Conservation (phyloP, 305 asterid genomes). For the Rubia tinctorum region DNA sequence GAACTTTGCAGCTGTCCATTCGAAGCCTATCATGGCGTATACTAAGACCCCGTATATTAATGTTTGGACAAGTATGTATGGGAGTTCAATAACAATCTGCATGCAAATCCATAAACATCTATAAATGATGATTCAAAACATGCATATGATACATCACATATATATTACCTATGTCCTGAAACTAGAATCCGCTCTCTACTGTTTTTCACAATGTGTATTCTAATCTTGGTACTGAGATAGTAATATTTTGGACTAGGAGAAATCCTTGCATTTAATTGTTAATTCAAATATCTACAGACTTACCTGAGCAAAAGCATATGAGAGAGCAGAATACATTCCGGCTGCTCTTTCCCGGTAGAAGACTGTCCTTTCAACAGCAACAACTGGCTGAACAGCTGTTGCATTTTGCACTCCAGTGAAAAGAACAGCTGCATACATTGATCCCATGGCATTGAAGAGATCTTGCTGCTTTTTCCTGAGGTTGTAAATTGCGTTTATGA, state of each 20-base stretch:
- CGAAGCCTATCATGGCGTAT: conserved; percentile 26
- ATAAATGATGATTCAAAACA: neutral
- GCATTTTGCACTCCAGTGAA: conserved; percentile 28
- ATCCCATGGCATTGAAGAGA: conserved; percentile 29
- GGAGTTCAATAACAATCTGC: conserved; percentile 28
- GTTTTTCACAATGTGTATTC: too few relatives aligned
- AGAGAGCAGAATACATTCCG: conserved; percentile 28
- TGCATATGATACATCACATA: too few relatives aligned
- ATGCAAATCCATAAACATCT: neutral
- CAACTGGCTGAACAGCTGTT: conserved; percentile 21
- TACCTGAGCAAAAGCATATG: conserved; percentile 32
- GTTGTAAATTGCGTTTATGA: neutral
- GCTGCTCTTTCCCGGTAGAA: conserved; percentile 29
- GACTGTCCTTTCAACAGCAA: conserved; percentile 25
- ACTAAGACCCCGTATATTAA: conserved; percentile 22
- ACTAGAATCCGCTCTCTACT: neutral
- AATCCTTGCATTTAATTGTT: neutral
- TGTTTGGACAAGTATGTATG: conserved; percentile 24
- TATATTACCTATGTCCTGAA: neutral
- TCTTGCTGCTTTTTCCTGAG: conserved; percentile 22
- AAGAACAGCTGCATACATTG: conserved; percentile 28
- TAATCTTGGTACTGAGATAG: neutral
- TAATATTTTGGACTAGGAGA: neutral
- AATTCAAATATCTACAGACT: neutral
- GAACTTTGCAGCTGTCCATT: conserved; percentile 28